A percentile compares a stretch with the other conserved stretches of the same genome.
Conservation (phyloP, 2,329 filamentous ascomycete species). For the Xylaria sp. region DNA sequence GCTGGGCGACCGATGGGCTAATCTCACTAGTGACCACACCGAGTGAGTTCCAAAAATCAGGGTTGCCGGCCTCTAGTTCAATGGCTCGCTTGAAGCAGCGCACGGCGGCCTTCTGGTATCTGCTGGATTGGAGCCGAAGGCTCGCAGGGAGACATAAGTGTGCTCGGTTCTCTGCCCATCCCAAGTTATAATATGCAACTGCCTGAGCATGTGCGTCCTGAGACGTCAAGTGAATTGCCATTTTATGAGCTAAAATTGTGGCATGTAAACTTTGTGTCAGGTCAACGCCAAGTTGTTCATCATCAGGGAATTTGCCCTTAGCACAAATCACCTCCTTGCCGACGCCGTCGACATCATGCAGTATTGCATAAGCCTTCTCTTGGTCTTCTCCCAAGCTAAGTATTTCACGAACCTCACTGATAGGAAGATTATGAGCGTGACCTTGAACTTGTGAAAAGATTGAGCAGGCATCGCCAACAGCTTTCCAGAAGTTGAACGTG, state of each 20-base stretch:
- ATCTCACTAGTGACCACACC: conserved; percentile 89
- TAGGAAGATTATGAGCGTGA: conserved; percentile 71
- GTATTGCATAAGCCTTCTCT: conserved; percentile 66
- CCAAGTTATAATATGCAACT: conserved; percentile 96
- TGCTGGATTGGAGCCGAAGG: conserved; percentile 67
- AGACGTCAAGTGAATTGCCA: conserved; percentile 78
- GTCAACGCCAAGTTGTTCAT: conserved; percentile 61
- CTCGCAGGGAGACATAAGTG: conserved; percentile 71
- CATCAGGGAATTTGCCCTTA: conserved; percentile 57
- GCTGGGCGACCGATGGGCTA: conserved; percentile 89
- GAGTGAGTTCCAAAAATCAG: conserved; percentile 97
- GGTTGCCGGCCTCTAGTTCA: conserved; percentile 91
- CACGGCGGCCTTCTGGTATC: conserved; percentile 83
- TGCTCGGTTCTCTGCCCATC: conserved; percentile 90
- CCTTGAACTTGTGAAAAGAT: conserved; percentile 84
- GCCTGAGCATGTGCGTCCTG: conserved; percentile 87
- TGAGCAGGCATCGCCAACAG: conserved; percentile 86
- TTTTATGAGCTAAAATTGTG: conserved; percentile 86
- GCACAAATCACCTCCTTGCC: conserved; percentile 59
- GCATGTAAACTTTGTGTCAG: conserved; percentile 73
- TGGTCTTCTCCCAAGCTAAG: conserved; percentile 64
- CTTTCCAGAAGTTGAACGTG: conserved; percentile 96
- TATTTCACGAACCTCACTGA: conserved; percentile 66
- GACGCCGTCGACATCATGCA: conserved; percentile 76
- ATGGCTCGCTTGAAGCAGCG: conserved; percentile 95